Conservation (phyloP, 352 stramenopile genomes). For the Globisporangium spinosum region DNA sequence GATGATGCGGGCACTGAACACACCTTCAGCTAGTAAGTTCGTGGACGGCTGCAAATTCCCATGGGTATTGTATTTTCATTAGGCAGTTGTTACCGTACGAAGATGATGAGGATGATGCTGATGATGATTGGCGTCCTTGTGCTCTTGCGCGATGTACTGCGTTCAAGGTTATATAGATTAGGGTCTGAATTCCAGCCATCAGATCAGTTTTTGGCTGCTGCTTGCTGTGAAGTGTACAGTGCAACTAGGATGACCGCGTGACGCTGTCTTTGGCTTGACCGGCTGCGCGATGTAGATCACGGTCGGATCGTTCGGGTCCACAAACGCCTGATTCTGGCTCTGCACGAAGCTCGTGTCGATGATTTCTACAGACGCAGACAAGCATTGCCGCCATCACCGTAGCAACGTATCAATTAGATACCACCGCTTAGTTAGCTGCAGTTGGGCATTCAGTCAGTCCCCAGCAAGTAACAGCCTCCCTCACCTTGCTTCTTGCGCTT, state of each 20-base stretch:
- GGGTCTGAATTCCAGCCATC: not conserved
- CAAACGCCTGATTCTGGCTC: constrained; percentile 80
- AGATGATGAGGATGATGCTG: not conserved
- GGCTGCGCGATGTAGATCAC: constrained; percentile 83
- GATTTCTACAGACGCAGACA: constrained; percentile 29
- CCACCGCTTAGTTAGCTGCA: not conserved
- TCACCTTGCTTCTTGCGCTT: constrained; percentile 73
- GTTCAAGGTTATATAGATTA: not conserved
- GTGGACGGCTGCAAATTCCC: not conserved
- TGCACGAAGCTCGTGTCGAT: constrained; percentile 73
- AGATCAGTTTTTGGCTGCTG: not conserved
- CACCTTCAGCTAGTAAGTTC: not conserved
- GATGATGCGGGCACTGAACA: not conserved
- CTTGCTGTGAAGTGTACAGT: not conserved
- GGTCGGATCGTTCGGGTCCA: constrained; percentile 84
- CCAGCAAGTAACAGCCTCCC: not conserved
- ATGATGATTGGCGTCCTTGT: not conserved
- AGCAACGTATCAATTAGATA: not conserved
- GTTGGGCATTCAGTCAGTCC: no score
- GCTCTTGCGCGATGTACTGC: not conserved
- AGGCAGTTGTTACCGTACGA: not conserved
- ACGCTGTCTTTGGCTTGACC: constrained; percentile 25
- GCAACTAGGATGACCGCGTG: constrained; percentile 11
- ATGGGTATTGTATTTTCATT: not conserved
- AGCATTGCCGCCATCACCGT: not conserved